These are phyloP conservation scores for Pythium dissotocum DNA, from an alignment of 352 stramenopile species.

Conservation along the genomic window DNA sequence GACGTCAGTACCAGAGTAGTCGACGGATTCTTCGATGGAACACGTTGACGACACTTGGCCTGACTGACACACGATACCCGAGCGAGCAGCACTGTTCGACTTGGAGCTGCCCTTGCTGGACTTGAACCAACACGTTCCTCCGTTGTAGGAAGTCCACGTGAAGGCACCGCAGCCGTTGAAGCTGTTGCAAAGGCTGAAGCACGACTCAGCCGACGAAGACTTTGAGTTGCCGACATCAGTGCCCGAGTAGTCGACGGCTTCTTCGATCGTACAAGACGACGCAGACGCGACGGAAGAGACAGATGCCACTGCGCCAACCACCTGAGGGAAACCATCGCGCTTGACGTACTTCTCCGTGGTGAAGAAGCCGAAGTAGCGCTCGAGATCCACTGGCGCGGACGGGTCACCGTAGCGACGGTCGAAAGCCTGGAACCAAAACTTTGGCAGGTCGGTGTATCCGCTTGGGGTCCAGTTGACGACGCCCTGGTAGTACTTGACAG, in stretches of 20 bases:
- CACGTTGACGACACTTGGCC: not conserved
- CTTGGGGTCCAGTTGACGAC: slow-evolving; percentile 32
- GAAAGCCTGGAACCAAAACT: slow-evolving; percentile 46
- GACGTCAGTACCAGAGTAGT: slow-evolving; percentile 15
- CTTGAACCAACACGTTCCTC: slow-evolving; percentile 54
- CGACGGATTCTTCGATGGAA: not conserved
- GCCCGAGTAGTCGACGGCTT: slow-evolving; percentile 16
- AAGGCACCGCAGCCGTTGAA: slow-evolving; percentile 23
- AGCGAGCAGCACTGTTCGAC: not conserved
- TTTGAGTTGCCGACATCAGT: slow-evolving; percentile 7
- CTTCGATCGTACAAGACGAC: slow-evolving; percentile 16
- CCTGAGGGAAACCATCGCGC: slow-evolving; percentile 20
- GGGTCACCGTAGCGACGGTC: slow-evolving; percentile 34
- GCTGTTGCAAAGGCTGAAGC: slow-evolving; percentile 8
- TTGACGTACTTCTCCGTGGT: slow-evolving; percentile 24
- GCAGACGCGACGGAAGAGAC: too few relatives aligned
- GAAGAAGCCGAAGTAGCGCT: slow-evolving; percentile 40
- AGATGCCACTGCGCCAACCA: not conserved
- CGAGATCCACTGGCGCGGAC: slow-evolving; percentile 16
- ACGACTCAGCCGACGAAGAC: not conserved
- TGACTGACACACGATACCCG: slow-evolving; percentile 13
- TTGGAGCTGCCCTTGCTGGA: not conserved
- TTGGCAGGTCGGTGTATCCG: slow-evolving; percentile 13
- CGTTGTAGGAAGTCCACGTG: slow-evolving; percentile 48
- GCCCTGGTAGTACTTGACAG: slow-evolving; percentile 33